Conservation (phyloP, 208 protist genomes). For the Strigomonas culicis region DNA sequence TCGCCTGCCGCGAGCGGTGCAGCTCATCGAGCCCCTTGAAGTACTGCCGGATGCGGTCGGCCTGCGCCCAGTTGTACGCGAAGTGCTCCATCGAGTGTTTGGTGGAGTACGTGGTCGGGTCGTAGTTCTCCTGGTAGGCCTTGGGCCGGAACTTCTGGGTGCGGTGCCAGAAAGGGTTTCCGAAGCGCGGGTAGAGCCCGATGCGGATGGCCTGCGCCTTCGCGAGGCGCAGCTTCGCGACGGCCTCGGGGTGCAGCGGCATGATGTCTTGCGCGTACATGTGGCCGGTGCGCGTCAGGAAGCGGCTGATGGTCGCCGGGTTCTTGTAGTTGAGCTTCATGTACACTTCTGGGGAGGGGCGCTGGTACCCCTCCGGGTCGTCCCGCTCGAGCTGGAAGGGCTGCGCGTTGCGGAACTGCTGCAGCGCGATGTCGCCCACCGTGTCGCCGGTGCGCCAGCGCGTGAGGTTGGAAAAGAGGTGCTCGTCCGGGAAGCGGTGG, state of each 20-base stretch:
- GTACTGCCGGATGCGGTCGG: constrained; percentile 83
- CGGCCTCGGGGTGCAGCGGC: constrained; percentile 81
- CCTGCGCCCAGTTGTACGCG: constrained; percentile 89
- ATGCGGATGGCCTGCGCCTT: constrained; percentile 84
- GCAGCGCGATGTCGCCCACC: constrained; percentile 78
- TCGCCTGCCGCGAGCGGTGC: constrained; percentile 26
- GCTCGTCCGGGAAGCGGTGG: constrained; percentile 85
- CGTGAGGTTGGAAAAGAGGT: constrained; percentile 80
- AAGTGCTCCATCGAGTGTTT: constrained; percentile 90
- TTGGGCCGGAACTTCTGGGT: constrained; percentile 78
- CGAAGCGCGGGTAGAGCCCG: constrained; percentile 86
- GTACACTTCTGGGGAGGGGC: constrained; percentile 78
- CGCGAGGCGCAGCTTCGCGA: constrained; percentile 74
- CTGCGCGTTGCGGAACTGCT: constrained; percentile 90
- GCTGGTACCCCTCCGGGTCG: constrained; percentile 77
- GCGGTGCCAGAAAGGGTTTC: constrained; percentile 90
- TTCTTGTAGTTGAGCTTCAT: constrained; percentile 95
- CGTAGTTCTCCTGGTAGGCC: constrained; percentile 88
- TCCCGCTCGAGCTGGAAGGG: constrained; percentile 84
- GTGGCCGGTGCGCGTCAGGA: constrained; percentile 84
- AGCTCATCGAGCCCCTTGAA: constrained; percentile 54
- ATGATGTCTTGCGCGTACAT: constrained; percentile 88
- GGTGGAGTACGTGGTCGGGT: constrained; percentile 84
- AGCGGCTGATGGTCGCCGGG: constrained; percentile 83
- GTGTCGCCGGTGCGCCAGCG: constrained; percentile 84